These are phyloP conservation scores for Rhodomyrtus psidioides DNA, from an alignment of 441 rosid genomes.

Conservation along the genomic window DNA sequence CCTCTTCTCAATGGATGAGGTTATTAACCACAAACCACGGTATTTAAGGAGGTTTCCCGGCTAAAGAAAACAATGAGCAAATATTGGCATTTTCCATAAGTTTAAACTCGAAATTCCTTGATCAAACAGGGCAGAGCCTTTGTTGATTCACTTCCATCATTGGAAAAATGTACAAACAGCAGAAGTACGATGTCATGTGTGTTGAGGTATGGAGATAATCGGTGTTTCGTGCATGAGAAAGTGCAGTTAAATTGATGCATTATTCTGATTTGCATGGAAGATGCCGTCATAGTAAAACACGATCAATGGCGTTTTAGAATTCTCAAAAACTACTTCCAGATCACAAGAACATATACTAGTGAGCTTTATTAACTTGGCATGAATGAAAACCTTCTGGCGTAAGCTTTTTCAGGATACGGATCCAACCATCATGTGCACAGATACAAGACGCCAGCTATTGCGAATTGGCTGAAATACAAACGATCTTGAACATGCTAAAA, in stretches of 20 bases:
- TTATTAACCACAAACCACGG: constrained; percentile 56
- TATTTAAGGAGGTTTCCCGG: constrained; percentile 54
- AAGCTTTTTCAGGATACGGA: neutral
- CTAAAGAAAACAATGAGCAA: constrained; percentile 21
- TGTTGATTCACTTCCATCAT: neutral
- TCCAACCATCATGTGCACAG: neutral
- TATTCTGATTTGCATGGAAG: neutral
- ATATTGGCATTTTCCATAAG: neutral
- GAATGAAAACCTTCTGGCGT: neutral
- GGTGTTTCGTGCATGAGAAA: neutral
- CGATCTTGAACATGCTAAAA: neutral
- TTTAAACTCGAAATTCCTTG: neutral
- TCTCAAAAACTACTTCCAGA: neutral
- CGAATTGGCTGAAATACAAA: neutral
- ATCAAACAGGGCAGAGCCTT: neutral
- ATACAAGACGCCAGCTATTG: neutral
- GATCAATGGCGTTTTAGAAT: neutral
- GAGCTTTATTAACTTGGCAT: neutral
- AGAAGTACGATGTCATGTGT: neutral
- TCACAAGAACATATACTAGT: neutral
- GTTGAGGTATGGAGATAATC: neutral
- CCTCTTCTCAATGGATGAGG: constrained; percentile 72
- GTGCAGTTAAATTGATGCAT: neutral
- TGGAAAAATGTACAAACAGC: neutral
- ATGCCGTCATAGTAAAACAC: neutral